Evolutionary conservation across 352 stramenopile species (phyloP).

Genomic region (Globisporangium irregulare): DNA sequence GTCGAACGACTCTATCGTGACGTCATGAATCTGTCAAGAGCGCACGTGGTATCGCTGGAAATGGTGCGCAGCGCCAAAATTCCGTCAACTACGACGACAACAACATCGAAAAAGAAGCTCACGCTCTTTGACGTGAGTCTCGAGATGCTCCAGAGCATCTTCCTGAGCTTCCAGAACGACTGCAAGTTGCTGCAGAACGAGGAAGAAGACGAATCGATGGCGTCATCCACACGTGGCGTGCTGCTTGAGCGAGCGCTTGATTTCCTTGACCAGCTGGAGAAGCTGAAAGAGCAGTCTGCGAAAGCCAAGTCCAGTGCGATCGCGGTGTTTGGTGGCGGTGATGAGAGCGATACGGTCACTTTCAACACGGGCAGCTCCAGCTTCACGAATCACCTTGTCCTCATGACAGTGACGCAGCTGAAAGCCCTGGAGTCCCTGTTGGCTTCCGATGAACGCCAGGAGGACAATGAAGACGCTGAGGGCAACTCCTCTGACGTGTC

Average conservation of each 20-base stretch:
- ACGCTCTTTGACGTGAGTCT: slow-evolving; percentile 36
- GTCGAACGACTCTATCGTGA: slow-evolving; percentile 47
- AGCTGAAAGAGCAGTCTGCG: slow-evolving; percentile 46
- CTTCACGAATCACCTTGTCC: slow-evolving; percentile 38
- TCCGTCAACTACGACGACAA: slow-evolving; percentile 2
- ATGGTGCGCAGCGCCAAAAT: slow-evolving; percentile 24
- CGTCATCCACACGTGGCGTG: slow-evolving; percentile 21
- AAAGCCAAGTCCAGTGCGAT: slow-evolving; percentile 26
- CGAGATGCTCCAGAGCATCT: slow-evolving; percentile 36
- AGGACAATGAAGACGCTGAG: background rate
- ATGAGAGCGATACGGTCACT: slow-evolving; percentile 14
- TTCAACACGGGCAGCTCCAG: slow-evolving; percentile 22
- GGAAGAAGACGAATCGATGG: slow-evolving; percentile 10
- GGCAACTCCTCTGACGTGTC: slow-evolving; percentile 20
- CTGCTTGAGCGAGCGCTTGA: slow-evolving; percentile 31
- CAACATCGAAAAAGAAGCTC: slow-evolving; percentile 12
- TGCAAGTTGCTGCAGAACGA: slow-evolving; percentile 14
- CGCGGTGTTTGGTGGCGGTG: background rate
- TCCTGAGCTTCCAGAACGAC: slow-evolving; percentile 33
- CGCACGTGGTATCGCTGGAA: slow-evolving; percentile 44
- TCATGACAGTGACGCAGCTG: slow-evolving; percentile 34
- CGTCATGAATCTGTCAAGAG: slow-evolving; percentile 43
- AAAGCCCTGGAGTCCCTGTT: slow-evolving; percentile 29
- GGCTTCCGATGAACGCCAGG: background rate
- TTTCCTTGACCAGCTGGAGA: slow-evolving; percentile 47